Evolutionary conservation across 202 grass and related monocot genomes (phyloP).

Genomic region (Cymbopogon flexuosus): DNA sequence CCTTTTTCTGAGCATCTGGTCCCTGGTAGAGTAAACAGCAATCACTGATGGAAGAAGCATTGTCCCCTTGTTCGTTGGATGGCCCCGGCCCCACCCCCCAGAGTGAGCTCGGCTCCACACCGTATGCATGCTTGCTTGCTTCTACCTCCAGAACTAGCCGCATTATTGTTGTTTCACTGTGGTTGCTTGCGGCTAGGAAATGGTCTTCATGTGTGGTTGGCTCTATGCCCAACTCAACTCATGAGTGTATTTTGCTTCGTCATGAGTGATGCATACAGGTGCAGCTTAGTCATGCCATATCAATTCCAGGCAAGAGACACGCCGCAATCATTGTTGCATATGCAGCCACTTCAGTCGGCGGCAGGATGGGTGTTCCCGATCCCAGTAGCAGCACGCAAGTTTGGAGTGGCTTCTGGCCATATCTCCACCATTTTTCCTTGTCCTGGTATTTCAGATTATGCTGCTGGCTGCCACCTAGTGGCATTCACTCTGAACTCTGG

Average conservation of each 20-base stretch:
- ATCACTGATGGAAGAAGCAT: slow-evolving; percentile 50
- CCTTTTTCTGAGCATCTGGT: slow-evolving; percentile 38
- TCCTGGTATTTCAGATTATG: not conserved
- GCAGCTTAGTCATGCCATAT: slow-evolving; percentile 23
- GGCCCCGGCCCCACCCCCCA: not conserved
- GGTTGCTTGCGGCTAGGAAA: slow-evolving; percentile 27
- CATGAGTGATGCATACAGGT: slow-evolving; percentile 16
- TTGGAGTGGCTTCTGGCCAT: not conserved
- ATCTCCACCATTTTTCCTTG: not conserved
- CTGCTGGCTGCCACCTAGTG: not conserved
- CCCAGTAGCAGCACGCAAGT: slow-evolving; percentile 30
- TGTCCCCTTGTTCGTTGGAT: slow-evolving; percentile 54
- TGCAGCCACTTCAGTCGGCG: slow-evolving; percentile 20
- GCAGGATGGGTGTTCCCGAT: slow-evolving; percentile 32
- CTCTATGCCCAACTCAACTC: slow-evolving; percentile 38
- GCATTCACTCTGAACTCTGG: slow-evolving; percentile 8
- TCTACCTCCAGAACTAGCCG: slow-evolving; percentile 24
- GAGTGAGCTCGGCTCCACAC: slow-evolving; percentile 33
- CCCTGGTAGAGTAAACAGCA: slow-evolving; percentile 64
- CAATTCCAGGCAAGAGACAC: slow-evolving; percentile 37
- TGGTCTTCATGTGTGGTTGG: slow-evolving; percentile 44
- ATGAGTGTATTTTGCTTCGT: slow-evolving; percentile 32
- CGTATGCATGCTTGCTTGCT: slow-evolving; percentile 31
- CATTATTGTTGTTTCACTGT: slow-evolving; percentile 31
- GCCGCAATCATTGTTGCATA: slow-evolving; percentile 41